Evolutionary conservation across 179 eudicot species (phyloP), one percentile per base, ranked within the genome.

Genomic region (Silene vulgaris): DNA sequence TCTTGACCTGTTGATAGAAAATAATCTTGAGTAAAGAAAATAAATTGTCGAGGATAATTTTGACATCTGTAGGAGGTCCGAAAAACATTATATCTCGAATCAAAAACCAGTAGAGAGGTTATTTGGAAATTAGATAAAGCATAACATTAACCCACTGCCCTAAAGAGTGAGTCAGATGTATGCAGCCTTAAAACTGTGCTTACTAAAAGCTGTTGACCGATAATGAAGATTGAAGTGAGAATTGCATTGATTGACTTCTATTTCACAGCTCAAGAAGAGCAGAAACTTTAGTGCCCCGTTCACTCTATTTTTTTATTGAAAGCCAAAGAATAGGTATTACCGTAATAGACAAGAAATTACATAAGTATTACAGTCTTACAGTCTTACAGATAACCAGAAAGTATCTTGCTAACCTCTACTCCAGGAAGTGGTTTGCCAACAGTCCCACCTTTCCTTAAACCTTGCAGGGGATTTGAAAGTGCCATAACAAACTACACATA

Each of bases 341-440:
- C 16, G 60, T 56, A 16, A 26, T 21, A n/a, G 17, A 65, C 70
- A 64, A 14, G 1, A 17, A 23, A 65, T 26, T 30, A 26, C 52
- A n/a, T 23, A 40, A 4, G 20, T 16, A 45, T 12, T 69, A 37
- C 1, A 40, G 2, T 40, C 48, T 12, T 69, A 37, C 1, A 40
- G 2, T 40, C 48, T 40, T 40, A 8, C 32, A 65, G 17, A 69
- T 48, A 54, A 69, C 43, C 40, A 61, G 12, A 69, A 71, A 73
- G 71, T 12, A 73, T 29, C 68, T 26, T 71, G 70, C 97, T 84
- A 76, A 96, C 99, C 98, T 96, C 86, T 75, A 96, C 92, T 70
- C 99, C 93, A 26, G 90, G 96, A 78, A 96, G 89, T 76, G 99
- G 99, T 73, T 96, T 93, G 65, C 99, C 99, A 66, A 96, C 98